Evolutionary conservation across 192 early-diverging fungal species (phyloP).

Genomic region (Obelidium mucronatum): DNA sequence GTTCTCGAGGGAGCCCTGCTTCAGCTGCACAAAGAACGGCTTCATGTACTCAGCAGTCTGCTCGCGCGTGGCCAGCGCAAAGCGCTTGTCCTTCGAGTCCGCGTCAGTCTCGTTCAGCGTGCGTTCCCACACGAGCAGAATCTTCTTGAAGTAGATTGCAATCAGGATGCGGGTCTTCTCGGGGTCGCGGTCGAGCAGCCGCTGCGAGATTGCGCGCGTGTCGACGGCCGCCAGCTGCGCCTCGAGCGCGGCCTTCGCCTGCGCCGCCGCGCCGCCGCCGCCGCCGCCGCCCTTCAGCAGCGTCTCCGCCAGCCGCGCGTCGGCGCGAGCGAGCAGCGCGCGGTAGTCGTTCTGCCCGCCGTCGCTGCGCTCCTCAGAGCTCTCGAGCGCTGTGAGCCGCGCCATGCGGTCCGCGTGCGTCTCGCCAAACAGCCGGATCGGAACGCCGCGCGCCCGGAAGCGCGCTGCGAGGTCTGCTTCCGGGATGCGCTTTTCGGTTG

Average conservation of each 20-base stretch:
- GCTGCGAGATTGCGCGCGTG: conserved; percentile 72
- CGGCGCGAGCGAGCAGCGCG: conserved; percentile 81
- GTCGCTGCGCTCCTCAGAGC: conserved; percentile 74
- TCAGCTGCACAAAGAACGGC: conserved; percentile 90
- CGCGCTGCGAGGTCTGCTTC: conserved; percentile 81
- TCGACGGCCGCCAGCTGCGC: conserved; percentile 70
- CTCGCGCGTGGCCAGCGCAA: conserved; percentile 78
- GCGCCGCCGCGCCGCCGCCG: conserved; percentile 51
- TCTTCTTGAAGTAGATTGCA: conserved; percentile 83
- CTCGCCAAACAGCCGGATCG: conserved; percentile 94
- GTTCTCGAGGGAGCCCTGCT: conserved; percentile 73
- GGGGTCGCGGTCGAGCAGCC: conserved; percentile 78
- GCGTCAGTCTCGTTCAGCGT: conserved; percentile 78
- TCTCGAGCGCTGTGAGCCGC: conserved; percentile 82
- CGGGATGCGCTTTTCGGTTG: too few relatives aligned
- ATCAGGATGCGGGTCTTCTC: conserved; percentile 78
- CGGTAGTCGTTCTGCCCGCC: conserved; percentile 95
- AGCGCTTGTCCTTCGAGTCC: conserved; percentile 84
- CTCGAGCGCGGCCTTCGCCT: conserved; percentile 55
- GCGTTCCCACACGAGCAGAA: conserved; percentile 87
- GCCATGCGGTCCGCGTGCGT: conserved; percentile 76
- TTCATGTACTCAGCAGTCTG: conserved; percentile 89
- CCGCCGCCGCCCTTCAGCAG: conserved; percentile 54
- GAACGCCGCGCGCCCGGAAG: conserved; percentile 84
- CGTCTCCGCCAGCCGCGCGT: conserved; percentile 72